Evolutionary conservation across 345 rosid genomes (phyloP), one percentile per base, ranked within the genome.

Genomic region (Pistacia atlantica): DNA sequence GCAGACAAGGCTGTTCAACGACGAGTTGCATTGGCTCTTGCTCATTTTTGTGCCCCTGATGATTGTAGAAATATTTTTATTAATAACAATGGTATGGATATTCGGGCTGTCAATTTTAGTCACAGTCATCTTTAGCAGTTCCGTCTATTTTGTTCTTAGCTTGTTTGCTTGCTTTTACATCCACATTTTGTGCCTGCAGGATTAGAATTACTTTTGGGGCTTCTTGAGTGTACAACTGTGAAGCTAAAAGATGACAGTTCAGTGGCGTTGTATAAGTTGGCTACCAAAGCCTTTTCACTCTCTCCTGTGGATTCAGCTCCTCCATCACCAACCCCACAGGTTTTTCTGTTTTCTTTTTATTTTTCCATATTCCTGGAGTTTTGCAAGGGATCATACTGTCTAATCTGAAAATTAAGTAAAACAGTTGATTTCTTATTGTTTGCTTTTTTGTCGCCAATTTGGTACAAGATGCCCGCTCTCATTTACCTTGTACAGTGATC

Each of bases 31-130:
- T 77, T 89, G 83, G 79, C 95, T 73, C 90, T 92, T 73, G 90
- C 97, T 81, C 86, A 90, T 81, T 88, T 90, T n/a, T 90, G 93
- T 83, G 80, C 88, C 28, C 88, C 90, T 55, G 80, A 81, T 70
- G 88, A 88, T 77, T 86, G 85, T 71, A 84, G 84, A 82, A 58
- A 73, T 46, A 80, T 90, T 81, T 90, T 92, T 80, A 80, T 89
- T 57, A 89, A 92, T 71, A 88, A 83, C 72, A 86, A 87, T 37
- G 97, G 97, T 92, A 80, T 56, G 63, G 22, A 56, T 65, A 28
- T 59, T 65, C 12, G 11, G 12, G 48, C 51, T 60, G 28, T 58
- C 42, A 17, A 16, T 7, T 80, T 55, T 75, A 9, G 7, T 48
- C 51, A 22, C 22, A 65, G 16, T 45, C 49, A 11, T 54, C 48